Evolutionary conservation across 2,329 filamentous ascomycete genomes (phyloP).

Genomic region (Dactylellina haptotyla): DNA sequence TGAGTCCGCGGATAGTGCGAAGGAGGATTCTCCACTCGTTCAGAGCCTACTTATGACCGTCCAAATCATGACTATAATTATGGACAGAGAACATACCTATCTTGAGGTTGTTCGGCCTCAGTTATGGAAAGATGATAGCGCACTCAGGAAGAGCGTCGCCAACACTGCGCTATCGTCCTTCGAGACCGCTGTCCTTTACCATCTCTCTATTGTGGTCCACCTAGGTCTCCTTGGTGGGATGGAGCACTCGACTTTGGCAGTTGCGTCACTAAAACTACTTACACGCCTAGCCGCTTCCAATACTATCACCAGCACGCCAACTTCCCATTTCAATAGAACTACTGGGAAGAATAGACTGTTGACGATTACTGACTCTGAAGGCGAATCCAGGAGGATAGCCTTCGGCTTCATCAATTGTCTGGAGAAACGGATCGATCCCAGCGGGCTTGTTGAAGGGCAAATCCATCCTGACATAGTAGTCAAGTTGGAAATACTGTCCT

Average conservation of each 20-base stretch:
- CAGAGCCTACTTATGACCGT: conserved; percentile 81
- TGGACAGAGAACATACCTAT: conserved; percentile 91
- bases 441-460: conserved; percentile 27
- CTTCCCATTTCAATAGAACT: conserved; percentile 71
- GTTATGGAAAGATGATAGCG: conserved; percentile 73
- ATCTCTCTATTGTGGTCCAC: conserved; percentile 80
- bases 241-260: conserved; percentile 80
- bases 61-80: conserved; percentile 81
- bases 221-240: conserved; percentile 87
- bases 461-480: conserved; percentile 64
- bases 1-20: conserved; percentile 69
- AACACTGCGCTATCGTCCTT: conserved; percentile 85
- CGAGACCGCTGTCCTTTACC: conserved; percentile 87
- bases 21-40: conserved; percentile 82
- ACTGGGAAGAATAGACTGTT: conserved; percentile 83
- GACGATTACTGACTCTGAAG: conserved; percentile 83
- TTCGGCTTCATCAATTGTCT: conserved; percentile 58
- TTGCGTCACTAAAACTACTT: conserved; percentile 82
- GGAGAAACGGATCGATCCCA: conserved; percentile 48
- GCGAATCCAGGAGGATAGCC: conserved; percentile 83
- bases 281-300: conserved; percentile 86
- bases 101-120: conserved; percentile 85
- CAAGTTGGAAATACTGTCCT: conserved; percentile 85
- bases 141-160: conserved; percentile 71
- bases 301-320: conserved; percentile 73